Percentiles rank a stretch among this genome's conserved stretches.
phyloP scores from a whole-genome alignment of 2,329 filamentous ascomycete species.

The Incumbomyces delicatus region DNA sequence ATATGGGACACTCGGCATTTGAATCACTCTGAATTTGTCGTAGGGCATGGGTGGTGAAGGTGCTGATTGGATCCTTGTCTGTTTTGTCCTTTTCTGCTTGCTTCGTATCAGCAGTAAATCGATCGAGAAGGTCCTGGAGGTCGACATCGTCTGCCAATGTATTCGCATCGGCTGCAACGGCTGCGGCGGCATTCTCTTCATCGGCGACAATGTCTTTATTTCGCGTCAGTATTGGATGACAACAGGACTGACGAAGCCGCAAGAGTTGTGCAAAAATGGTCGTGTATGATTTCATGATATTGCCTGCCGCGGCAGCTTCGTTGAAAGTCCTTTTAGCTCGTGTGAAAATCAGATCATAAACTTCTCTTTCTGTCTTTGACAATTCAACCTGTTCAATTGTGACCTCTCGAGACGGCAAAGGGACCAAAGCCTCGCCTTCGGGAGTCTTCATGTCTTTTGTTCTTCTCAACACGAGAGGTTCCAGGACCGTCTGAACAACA shows the following conservation, averaged over 20 bases:
- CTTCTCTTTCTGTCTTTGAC: conserved; percentile 71
- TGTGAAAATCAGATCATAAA: conserved; percentile 84
- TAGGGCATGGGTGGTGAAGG: conserved; percentile 77
- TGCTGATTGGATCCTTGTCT: conserved; percentile 50
- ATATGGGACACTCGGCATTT: conserved; percentile 84
- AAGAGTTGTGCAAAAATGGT: conserved; percentile 96
- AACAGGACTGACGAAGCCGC: conserved; percentile 84
- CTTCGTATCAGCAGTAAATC: conserved; percentile 64
- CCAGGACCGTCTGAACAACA: conserved; percentile 91
- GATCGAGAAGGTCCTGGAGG: conserved; percentile 70
- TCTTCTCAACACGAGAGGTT: conserved; percentile 85
- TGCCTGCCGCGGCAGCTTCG: conserved; percentile 81
- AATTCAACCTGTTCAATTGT: conserved; percentile 83
- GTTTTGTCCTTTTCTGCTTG: conserved; percentile 44
- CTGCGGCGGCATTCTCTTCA: conserved; percentile 68
- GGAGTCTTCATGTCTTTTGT: conserved; percentile 99
- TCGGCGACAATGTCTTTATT: conserved; percentile 78
- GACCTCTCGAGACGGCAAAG: conserved; percentile 68
- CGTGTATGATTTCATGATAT: conserved; percentile 87
- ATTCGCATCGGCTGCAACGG: conserved; percentile 59
- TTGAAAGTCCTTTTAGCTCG: conserved; percentile 76
- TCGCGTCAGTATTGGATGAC: conserved; percentile 80
- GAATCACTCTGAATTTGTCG: conserved; percentile 86
- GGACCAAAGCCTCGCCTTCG: conserved; percentile 68
- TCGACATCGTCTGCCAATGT: conserved; percentile 95